Conservation (phyloP, 2,329 filamentous ascomycete genomes). For the Ascochyta clinopodiicola region DNA sequence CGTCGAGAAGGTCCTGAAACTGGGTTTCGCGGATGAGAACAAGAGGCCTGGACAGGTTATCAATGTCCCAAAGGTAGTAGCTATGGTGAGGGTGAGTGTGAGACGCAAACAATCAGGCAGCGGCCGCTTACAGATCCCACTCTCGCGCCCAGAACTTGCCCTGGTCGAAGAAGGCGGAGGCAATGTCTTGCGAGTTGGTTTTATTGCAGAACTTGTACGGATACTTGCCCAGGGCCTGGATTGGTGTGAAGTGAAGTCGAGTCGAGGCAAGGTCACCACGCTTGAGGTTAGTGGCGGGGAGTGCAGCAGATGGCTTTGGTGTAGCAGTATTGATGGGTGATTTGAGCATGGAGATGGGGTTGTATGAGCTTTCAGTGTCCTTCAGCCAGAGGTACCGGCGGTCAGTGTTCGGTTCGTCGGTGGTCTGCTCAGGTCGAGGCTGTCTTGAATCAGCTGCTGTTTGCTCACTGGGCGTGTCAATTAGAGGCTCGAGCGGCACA, state of each 20-base stretch:
- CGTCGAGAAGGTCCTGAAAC: constrained; percentile 67
- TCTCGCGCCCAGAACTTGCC: constrained; percentile 64
- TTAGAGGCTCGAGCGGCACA: constrained; percentile 21
- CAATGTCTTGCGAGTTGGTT: constrained; percentile 53
- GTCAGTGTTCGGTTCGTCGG: constrained; percentile 19
- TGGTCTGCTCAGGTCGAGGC: not conserved
- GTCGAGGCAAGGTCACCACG: constrained; percentile 43
- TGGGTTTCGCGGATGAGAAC: constrained; percentile 73
- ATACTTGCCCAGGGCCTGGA: constrained; percentile 62
- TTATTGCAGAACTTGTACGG: constrained; percentile 65
- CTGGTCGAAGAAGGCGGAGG: constrained; percentile 63
- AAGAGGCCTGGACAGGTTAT: constrained; percentile 57
- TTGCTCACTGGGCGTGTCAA: constrained; percentile 21
- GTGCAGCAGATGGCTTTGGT: not conserved
- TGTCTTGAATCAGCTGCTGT: not conserved
- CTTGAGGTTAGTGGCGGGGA: constrained; percentile 25
- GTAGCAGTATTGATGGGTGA: constrained; percentile 2
- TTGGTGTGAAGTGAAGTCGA: constrained; percentile 50
- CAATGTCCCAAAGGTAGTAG: constrained; percentile 67
- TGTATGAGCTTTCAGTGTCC: constrained; percentile 32
- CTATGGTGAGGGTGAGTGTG: constrained; percentile 49
- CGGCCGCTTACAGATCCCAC: constrained; percentile 77
- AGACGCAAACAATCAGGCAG: constrained; percentile 28
- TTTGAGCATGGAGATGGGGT: constrained; percentile 17
- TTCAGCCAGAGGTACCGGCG: constrained; percentile 31